Evolutionary conservation across 2,329 filamentous ascomycete species (phyloP), one percentile per base, ranked within the genome.

Genomic region (Cercospora sp.): DNA sequence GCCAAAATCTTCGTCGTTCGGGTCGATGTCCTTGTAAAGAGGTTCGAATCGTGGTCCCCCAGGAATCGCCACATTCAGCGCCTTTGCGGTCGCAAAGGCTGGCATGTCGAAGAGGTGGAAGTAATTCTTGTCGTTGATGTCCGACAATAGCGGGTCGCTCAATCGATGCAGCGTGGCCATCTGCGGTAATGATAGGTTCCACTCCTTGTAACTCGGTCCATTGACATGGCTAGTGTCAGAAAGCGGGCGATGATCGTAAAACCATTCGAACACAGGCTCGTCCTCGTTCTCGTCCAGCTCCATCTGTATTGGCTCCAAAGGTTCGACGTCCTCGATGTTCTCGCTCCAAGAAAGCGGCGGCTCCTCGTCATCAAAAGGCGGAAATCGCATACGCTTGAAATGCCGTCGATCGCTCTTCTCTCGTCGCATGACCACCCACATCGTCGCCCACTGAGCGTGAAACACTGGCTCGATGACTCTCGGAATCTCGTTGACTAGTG

Each of bases 381-480:
- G 95, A 75, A 99, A 99, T 74, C 96, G 89, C 95, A 99, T 99
- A 72, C 95, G 89, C 84, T 99, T 99, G 86, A 99, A 99, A 75
- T 98, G 88, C 77, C 94, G 85, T 80, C 95, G 86, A 77, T 99
- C 95, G 77, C 93, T 95, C 85, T 99, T 99, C 79, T 99, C 95
- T 75, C 96, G 91, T 75, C 95, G 89, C 95, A 99, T 99, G 55
- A 91, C 93, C 28, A 97, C 90, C 95, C 95, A 99, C 95, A 99
- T 99, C 64, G 94, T 97, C 12, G 95, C 95, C 95, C 95, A 99
- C 80, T 99, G 95, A 66, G 95, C 95, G 78, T 97, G 94, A 80
- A 97, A 99, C 3, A 99, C 92, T 0, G 95, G 95, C 78, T 98
- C 95, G 76, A 99, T 98, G 65, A 99, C 96, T 75, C 96, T 88